Evolutionary conservation across 1,284 basidiomycete species (phyloP), one percentile per base, ranked within the genome.

Genomic region (Pyrrhoderma lamaoense): DNA sequence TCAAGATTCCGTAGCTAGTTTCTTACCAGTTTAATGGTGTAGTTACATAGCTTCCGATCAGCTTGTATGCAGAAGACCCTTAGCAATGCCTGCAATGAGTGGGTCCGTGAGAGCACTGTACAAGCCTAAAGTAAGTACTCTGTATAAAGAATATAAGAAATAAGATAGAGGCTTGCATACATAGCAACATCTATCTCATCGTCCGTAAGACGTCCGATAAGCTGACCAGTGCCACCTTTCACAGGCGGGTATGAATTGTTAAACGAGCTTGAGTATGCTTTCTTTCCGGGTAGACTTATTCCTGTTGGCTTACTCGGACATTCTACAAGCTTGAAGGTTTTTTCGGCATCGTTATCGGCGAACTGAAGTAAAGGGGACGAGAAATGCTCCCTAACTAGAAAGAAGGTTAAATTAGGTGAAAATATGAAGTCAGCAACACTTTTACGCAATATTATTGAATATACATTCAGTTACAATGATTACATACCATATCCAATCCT

Each of bases 21-120:
- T 62, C 70, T 43, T 56, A 83, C 92, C 92, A 95, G 70, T 90
- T 85, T 42, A 94, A 71, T 2, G 91, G 88, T 7, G 88, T 90
- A 0, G 80, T 80, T 47, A 98, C 94, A 64, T 94, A 98, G 62
- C 89, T 90, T 2, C 95, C 94, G 2, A 95, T 84, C 13, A 98
- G 83, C 65, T 89, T 92, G 70, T 96, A 98, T 13, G 86, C 81
- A 47, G 76, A 76, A 0, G 88, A 87, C 0, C 92, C 90, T 56
- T 89, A 9, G 91, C 92, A 48, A 97, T 90, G 0, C 94, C 95
- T 43, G 93, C 89, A 58, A 97, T 93, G 36, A 98, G 72, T 0
- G 91, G 83, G 65, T 97, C 95, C 0, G 95, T 98, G 47, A 99
- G 79, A 0, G 94, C 95, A 57, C 92, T 90, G 13, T 21, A 3